Evolutionary conservation across 148 eudicot genomes (phyloP).

Genomic region (Chenopodium berlandieri): DNA sequence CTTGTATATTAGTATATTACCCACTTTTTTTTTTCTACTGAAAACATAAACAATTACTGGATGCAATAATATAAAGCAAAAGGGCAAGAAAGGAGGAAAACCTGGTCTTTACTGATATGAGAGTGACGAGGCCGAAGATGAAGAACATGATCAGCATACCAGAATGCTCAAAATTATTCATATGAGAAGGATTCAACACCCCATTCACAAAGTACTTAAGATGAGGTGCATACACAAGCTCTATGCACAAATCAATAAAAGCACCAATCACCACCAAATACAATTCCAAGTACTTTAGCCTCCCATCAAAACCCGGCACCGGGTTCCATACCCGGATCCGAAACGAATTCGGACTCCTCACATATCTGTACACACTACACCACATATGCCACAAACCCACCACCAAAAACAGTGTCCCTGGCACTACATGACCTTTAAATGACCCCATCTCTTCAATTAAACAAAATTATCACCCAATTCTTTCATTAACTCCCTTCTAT

Average conservation of each 20-base stretch:
- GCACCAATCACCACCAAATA: slow-evolving; percentile 70
- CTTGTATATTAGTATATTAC: neutral
- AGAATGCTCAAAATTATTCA: slow-evolving; percentile 92
- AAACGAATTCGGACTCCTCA: slow-evolving; percentile 51
- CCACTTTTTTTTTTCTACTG: neutral
- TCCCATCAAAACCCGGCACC: slow-evolving; percentile 75
- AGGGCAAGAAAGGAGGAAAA: slow-evolving; percentile 11
- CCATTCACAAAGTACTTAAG: slow-evolving; percentile 78
- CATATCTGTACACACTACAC: slow-evolving; percentile 64
- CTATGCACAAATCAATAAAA: slow-evolving; percentile 88
- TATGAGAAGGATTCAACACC: slow-evolving; percentile 62
- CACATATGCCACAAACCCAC: slow-evolving; percentile 90
- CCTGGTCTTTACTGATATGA: slow-evolving; percentile 81
- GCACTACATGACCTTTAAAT: slow-evolving; percentile 83
- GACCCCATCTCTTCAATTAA: slow-evolving; percentile 65
- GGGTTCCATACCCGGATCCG: slow-evolving; percentile 82
- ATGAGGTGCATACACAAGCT: slow-evolving; percentile 82
- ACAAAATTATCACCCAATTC: slow-evolving; percentile 18
- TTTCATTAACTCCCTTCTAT: slow-evolving; percentile 17
- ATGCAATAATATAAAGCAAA: neutral
- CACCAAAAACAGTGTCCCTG: slow-evolving; percentile 79
- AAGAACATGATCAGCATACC: slow-evolving; percentile 99
- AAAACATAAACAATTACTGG: neutral
- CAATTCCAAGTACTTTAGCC: slow-evolving; percentile 82
- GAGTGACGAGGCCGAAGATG: slow-evolving; percentile 61